A percentile compares a stretch with the other conserved stretches of the same genome.
phyloP scores from a whole-genome alignment of 2,329 filamentous ascomycete species.

The Lachnellula arida region DNA sequence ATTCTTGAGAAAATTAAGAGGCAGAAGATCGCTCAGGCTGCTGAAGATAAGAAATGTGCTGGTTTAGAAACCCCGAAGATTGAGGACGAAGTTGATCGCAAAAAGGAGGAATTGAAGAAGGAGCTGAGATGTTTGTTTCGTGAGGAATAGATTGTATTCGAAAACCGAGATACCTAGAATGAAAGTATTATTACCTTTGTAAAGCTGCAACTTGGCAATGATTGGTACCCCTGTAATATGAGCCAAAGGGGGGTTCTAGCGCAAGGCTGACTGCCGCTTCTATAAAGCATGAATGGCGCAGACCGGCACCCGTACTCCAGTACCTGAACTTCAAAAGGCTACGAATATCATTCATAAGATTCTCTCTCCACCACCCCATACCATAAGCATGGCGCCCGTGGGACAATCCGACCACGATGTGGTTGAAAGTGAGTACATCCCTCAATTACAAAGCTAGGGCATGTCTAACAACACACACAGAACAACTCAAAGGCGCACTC shows the following conservation, averaged over 20 bases:
- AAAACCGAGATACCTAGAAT: background rate
- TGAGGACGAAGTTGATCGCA: background rate
- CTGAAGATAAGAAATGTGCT: background rate
- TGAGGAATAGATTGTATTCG: constrained; percentile 9
- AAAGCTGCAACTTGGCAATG: background rate
- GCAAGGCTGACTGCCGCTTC: background rate
- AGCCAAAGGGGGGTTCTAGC: background rate
- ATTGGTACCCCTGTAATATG: background rate
- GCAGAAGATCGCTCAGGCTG: constrained; percentile 1
- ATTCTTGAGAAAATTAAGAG: constrained; percentile 21
- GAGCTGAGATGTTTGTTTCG: constrained; percentile 23
- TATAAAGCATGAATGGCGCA: too few species aligned
- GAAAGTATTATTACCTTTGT: background rate
- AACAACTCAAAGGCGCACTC: constrained; percentile 57
- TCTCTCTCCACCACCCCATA: background rate
- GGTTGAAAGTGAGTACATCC: constrained; percentile 32
- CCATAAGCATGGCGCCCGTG: constrained; percentile 33
- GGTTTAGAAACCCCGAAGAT: background rate
- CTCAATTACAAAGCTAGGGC: background rate
- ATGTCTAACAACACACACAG: constrained; percentile 32
- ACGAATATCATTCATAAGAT: background rate
- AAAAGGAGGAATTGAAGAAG: constrained; percentile 17
- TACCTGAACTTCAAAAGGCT: constrained; percentile 1
- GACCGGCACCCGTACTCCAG: background rate
- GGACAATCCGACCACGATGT: constrained; percentile 32